Conservation (phyloP, 768 basidiomycete genomes). For the Russula sp. region DNA sequence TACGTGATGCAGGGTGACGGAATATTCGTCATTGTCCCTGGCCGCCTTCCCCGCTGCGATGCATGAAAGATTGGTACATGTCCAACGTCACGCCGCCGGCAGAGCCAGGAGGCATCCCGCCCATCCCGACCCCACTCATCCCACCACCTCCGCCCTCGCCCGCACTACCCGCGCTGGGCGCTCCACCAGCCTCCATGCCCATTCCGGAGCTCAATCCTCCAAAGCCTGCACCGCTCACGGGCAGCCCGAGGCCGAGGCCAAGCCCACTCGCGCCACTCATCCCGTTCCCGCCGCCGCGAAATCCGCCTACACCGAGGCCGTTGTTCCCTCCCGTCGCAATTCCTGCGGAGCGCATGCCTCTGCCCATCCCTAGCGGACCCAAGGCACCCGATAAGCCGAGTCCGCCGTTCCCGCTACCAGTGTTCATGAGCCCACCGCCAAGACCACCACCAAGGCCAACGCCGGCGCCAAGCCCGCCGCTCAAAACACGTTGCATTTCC, state of each 20-base stretch:
- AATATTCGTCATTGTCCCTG: slow-evolving; percentile 5
- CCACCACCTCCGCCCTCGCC: neutral
- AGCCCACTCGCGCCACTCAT: neutral
- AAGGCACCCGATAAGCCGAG: slow-evolving; percentile 5
- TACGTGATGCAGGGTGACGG: neutral
- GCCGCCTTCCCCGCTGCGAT: slow-evolving; percentile 17
- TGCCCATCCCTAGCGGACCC: neutral
- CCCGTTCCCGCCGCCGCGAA: neutral
- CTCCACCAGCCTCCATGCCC: neutral
- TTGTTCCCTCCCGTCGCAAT: neutral
- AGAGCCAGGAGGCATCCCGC: neutral
- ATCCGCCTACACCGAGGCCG: neutral
- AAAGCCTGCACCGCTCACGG: neutral
- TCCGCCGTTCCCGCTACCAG: neutral
- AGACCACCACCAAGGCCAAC: slow-evolving; percentile 5
- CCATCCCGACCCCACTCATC: neutral
- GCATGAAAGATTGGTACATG: slow-evolving; percentile 19
- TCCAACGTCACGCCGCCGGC: slow-evolving; percentile 8
- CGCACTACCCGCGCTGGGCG: neutral
- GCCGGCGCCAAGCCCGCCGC: slow-evolving; percentile 13
- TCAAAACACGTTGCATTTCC: slow-evolving; percentile 12
- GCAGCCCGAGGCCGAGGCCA: slow-evolving; percentile 1
- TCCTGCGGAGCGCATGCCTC: neutral
- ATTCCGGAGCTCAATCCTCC: neutral
- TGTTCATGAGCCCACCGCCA: slow-evolving; percentile 10